Conservation (phyloP, 306 rosid species). For the Ormosia emarginata region DNA sequence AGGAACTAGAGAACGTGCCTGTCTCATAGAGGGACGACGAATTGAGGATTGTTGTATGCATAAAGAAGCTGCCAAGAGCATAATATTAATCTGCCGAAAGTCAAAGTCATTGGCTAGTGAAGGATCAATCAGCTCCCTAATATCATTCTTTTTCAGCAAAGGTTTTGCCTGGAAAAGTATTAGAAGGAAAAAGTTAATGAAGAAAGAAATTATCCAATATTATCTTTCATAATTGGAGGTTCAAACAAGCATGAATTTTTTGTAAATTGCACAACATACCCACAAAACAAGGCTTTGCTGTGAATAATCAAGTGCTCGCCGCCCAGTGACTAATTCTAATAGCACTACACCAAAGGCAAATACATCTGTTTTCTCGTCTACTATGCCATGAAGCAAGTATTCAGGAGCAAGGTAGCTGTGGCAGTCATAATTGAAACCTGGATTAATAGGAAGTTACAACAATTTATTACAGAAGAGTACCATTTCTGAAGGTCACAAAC, state of each 20-base stretch:
- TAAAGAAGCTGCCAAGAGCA: conserved; percentile 73
- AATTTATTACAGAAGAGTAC: not conserved
- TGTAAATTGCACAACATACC: conserved; percentile 40
- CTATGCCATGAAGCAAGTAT: conserved; percentile 88
- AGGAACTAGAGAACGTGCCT: conserved; percentile 43
- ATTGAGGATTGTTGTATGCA: conserved; percentile 84
- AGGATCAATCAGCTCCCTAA: conserved; percentile 61
- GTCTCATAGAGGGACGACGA: conserved; percentile 75
- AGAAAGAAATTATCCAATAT: not conserved
- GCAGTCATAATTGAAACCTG: not conserved
- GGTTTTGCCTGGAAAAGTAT: conserved; percentile 66
- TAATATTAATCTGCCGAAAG: conserved; percentile 50
- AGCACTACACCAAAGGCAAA: conserved; percentile 89
- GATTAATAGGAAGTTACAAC: not conserved
- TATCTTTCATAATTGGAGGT: not conserved
- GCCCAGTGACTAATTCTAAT: conserved; percentile 81
- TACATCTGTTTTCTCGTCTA: conserved; percentile 91
- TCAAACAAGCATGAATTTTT: not conserved
- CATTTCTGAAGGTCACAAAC: conserved; percentile 39
- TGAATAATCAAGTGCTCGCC: conserved; percentile 93
- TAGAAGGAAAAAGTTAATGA: not conserved
- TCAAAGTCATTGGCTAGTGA: conserved; percentile 50
- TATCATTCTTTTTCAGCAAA: conserved; percentile 63
- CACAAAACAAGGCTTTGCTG: conserved; percentile 95
- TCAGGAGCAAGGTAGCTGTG: conserved; percentile 93